phyloP scores from a whole-genome alignment of 495 filamentous ascomycete genomes.

The Neurospora sp. region DNA sequence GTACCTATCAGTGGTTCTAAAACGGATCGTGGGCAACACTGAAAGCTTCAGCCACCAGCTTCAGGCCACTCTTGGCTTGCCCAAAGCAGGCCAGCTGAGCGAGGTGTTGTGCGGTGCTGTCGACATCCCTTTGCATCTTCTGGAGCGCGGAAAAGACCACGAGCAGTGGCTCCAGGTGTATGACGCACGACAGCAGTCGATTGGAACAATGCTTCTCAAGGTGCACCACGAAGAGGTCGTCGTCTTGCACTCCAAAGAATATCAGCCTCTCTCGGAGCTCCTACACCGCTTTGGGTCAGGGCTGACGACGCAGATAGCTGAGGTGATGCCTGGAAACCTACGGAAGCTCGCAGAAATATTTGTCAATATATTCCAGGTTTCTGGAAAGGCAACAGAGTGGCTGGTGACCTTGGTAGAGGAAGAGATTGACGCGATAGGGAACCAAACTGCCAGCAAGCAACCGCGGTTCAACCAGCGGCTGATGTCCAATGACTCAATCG shows the following conservation, averaged over 20 bases:
- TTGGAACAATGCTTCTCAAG: constrained; percentile 84
- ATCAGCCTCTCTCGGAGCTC: constrained; percentile 72
- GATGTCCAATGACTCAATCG: constrained; percentile 68
- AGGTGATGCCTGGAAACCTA: constrained; percentile 65
- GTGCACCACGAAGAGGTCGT: constrained; percentile 77
- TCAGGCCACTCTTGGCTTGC: constrained; percentile 33
- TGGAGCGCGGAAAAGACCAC: constrained; percentile 65
- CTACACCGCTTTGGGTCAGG: constrained; percentile 77
- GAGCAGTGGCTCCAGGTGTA: constrained; percentile 88
- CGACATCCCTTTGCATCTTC: constrained; percentile 74
- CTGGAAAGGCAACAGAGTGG: constrained; percentile 82
- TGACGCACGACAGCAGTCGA: constrained; percentile 55
- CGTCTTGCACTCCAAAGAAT: constrained; percentile 78
- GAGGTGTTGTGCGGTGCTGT: constrained; percentile 57
- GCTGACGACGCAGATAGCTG: constrained; percentile 75
- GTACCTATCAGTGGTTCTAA: constrained; percentile 72
- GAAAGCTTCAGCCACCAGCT: constrained; percentile 35
- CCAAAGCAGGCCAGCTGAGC: constrained; percentile 24
- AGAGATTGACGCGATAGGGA: constrained; percentile 88
- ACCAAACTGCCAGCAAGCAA: constrained; percentile 58
- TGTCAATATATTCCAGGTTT: constrained; percentile 92
- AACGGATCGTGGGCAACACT: constrained; percentile 46
- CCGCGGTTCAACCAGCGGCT: constrained; percentile 67
- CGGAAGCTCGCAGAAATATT: constrained; percentile 76
- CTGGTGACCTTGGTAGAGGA: constrained; percentile 88